Evolutionary conservation across 2,329 filamentous ascomycete species (phyloP).

Genomic region (Aspergillus transmontanensis): DNA sequence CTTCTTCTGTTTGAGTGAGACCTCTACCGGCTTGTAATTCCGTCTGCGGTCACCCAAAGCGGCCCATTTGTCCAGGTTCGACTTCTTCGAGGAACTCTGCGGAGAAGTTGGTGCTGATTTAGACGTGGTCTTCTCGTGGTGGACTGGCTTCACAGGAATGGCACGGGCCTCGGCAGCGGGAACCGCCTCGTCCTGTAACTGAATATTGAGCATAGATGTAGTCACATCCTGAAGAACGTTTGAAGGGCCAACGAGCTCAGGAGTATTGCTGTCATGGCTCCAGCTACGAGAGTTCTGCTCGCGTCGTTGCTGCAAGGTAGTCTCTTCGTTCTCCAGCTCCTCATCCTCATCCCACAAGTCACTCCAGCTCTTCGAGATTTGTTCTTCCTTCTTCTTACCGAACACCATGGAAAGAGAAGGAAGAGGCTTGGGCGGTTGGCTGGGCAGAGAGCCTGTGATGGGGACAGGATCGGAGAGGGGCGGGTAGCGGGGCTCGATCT

Average conservation of each 20-base stretch:
- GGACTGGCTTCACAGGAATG: slow-evolving; percentile 50
- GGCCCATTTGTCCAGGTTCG: slow-evolving; percentile 78
- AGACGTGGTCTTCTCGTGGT: slow-evolving; percentile 57
- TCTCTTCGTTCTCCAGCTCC: slow-evolving; percentile 60
- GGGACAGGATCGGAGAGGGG: slow-evolving; percentile 65
- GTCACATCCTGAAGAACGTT: slow-evolving; percentile 58
- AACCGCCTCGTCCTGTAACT: slow-evolving; percentile 39
- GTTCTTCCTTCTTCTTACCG: slow-evolving; percentile 69
- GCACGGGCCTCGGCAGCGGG: slow-evolving; percentile 17
- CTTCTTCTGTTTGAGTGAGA: slow-evolving; percentile 54
- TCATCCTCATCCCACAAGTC: slow-evolving; percentile 98
- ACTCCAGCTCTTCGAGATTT: slow-evolving; percentile 97
- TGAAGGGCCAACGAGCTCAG: slow-evolving; percentile 52
- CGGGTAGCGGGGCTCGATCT: slow-evolving; percentile 46
- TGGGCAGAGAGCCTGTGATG: slow-evolving; percentile 77
- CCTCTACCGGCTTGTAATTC: slow-evolving; percentile 60
- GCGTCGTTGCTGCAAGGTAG: slow-evolving; percentile 60
- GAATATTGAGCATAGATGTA: slow-evolving; percentile 54
- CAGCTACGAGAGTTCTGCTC: slow-evolving; percentile 73
- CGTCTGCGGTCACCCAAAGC: slow-evolving; percentile 82
- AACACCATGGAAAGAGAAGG: slow-evolving; percentile 78
- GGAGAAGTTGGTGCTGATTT: slow-evolving; percentile 47
- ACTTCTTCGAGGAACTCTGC: slow-evolving; percentile 62
- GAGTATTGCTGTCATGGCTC: slow-evolving; percentile 72
- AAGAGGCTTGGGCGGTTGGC: slow-evolving; percentile 60